Evolutionary conservation across 148 eudicot genomes (phyloP).

Genomic region (Rhododendron vialii): DNA sequence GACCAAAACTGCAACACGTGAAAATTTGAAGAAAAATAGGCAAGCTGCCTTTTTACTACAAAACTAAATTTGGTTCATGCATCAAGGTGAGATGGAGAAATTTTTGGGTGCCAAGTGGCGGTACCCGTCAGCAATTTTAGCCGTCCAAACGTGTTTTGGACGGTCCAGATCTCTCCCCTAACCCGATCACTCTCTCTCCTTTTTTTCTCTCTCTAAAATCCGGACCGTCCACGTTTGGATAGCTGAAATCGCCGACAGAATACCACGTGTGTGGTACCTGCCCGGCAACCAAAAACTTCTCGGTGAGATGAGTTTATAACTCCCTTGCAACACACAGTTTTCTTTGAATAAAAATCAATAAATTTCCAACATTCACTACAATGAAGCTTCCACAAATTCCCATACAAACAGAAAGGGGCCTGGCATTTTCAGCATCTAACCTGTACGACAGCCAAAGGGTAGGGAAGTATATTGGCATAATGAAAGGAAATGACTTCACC

Average conservation of each 20-base stretch:
- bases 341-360: too few species aligned
- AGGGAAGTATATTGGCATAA: conserved; percentile 13
- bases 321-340: neutral
- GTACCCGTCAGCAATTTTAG: too few species aligned
- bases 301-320: neutral
- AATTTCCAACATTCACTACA: neutral
- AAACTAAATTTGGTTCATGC: neutral
- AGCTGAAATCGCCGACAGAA: too few species aligned
- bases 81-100: neutral
- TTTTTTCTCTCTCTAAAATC: too few species aligned
- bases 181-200: too few species aligned
- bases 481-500: conserved; percentile 6
- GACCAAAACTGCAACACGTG: neutral
- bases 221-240: too few species aligned
- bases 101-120: too few species aligned
- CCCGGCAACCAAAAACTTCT: too few species aligned
- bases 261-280: too few species aligned
- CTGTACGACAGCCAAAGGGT: neutral
- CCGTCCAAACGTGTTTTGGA: too few species aligned
- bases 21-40: neutral
- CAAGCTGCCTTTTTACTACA: neutral
- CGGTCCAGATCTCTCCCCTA: too few species aligned
- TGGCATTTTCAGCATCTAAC: neutral
- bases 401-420: neutral
- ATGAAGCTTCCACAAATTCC: neutral